phyloP scores from a whole-genome alignment of 495 filamentous ascomycete species.

The Xylaria nigripes region DNA sequence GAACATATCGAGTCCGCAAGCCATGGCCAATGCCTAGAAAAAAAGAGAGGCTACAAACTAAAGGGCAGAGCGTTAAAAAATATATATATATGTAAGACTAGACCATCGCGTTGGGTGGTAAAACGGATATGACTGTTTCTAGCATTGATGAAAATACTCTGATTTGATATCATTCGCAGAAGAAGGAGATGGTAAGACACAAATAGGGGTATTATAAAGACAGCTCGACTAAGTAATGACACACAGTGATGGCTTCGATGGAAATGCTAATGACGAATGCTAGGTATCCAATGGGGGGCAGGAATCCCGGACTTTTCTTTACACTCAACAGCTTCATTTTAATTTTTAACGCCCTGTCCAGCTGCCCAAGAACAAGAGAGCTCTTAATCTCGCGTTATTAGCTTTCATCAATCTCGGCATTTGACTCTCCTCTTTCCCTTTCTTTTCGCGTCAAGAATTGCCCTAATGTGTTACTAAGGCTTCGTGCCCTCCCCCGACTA shows the following conservation, averaged over 20 bases:
- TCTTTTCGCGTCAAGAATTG: slow-evolving; percentile 33
- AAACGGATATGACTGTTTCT: neutral
- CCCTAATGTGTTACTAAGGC: slow-evolving; percentile 43
- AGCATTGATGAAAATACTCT: slow-evolving; percentile 4
- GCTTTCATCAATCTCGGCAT: slow-evolving; percentile 15
- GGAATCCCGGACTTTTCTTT: neutral
- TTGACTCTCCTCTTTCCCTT: slow-evolving; percentile 16
- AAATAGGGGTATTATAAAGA: slow-evolving; percentile 3
- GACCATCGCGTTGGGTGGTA: neutral
- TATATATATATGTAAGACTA: too few species aligned
- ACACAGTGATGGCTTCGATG: neutral
- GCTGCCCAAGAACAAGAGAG: neutral
- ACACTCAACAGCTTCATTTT: neutral
- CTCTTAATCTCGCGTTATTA: slow-evolving; percentile 2
- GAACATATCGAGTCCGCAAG: too few species aligned
- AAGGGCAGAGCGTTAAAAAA: neutral
- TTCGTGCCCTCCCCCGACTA: slow-evolving; percentile 35
- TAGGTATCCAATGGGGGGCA: slow-evolving; percentile 6
- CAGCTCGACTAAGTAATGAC: neutral
- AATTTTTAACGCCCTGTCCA: neutral
- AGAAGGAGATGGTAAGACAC: neutral
- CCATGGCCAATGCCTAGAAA: too few species aligned
- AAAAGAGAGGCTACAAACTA: too few species aligned
- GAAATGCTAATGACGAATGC: slow-evolving; percentile 8
- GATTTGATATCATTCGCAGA: slow-evolving; percentile 2